Conservation (phyloP, 2,329 filamentous ascomycete genomes). For the Aspergillus sp. region DNA sequence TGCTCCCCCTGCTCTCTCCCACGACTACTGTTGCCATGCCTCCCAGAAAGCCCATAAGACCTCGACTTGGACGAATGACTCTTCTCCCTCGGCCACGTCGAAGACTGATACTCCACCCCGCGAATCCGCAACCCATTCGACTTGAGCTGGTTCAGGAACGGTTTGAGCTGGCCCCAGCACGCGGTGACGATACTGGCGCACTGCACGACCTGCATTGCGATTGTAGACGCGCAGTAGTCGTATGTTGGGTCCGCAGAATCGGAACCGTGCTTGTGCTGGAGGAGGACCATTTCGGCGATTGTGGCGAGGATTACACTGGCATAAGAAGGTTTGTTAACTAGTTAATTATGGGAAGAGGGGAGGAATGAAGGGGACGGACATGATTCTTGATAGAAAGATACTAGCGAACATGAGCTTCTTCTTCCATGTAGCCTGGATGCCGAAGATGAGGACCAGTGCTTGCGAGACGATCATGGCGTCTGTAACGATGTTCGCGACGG, state of each 20-base stretch:
- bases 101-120: conserved; percentile 1
- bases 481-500: neutral
- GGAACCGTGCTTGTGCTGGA: too few species aligned
- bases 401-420: neutral
- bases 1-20: neutral
- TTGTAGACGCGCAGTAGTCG: neutral
- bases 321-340: too few species aligned
- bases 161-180: conserved; percentile 24
- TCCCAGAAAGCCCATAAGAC: neutral
- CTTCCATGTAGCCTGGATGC: neutral
- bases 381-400: neutral
- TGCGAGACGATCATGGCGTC: neutral
- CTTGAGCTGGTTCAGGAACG: conserved; percentile 22
- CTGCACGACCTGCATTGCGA: conserved; percentile 15
- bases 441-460: neutral
- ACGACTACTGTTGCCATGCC: neutral
- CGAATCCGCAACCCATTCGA: conserved; percentile 19
- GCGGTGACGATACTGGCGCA: conserved; percentile 26
- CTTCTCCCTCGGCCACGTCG: neutral
- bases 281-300: neutral
- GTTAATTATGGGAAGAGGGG: too few species aligned
- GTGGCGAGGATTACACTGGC: neutral
- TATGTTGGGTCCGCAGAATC: neutral
- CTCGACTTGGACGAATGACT: neutral
- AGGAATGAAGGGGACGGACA: neutral